Evolutionary conservation across 805 yeast species (phyloP).

Genomic region (Priceomyces melissophilus): DNA sequence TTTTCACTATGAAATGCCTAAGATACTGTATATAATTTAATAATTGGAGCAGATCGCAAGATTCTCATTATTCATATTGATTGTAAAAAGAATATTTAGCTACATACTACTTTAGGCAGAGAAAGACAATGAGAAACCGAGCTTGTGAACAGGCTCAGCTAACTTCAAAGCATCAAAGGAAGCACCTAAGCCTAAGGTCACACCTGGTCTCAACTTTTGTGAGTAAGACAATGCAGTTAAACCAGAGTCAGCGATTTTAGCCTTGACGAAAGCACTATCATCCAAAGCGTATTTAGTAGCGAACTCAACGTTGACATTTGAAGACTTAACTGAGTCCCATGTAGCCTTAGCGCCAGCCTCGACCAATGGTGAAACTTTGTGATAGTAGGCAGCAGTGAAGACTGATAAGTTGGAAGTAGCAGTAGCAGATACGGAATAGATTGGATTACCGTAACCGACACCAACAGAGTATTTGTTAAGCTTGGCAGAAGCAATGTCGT

Average conservation of each 20-base stretch:
- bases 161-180: constrained; percentile 94
- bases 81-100: neutral
- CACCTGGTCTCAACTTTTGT: constrained; percentile 94
- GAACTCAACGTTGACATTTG: constrained; percentile 88
- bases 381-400: constrained; percentile 95
- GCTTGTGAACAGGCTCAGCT: constrained; percentile 95
- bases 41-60: too few relatives aligned
- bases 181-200: constrained; percentile 94
- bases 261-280: constrained; percentile 86
- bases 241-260: constrained; percentile 95
- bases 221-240: constrained; percentile 90
- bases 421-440: constrained; percentile 80
- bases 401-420: constrained; percentile 84
- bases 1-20: too few relatives aligned
- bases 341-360: constrained; percentile 99
- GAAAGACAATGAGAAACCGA: constrained; percentile 92
- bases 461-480: constrained; percentile 93
- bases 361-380: constrained; percentile 83
- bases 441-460: constrained; percentile 85
- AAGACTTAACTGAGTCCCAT: constrained; percentile 81
- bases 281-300: constrained; percentile 95
- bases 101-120: constrained; percentile 56
- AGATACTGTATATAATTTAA: too few relatives aligned
- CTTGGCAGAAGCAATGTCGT: constrained; percentile 90
- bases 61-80: too few relatives aligned